Base-by-base conservation (phyloP, 371 early-diverging fungal genomes). In the Saksenaea oblongispora region DNA sequence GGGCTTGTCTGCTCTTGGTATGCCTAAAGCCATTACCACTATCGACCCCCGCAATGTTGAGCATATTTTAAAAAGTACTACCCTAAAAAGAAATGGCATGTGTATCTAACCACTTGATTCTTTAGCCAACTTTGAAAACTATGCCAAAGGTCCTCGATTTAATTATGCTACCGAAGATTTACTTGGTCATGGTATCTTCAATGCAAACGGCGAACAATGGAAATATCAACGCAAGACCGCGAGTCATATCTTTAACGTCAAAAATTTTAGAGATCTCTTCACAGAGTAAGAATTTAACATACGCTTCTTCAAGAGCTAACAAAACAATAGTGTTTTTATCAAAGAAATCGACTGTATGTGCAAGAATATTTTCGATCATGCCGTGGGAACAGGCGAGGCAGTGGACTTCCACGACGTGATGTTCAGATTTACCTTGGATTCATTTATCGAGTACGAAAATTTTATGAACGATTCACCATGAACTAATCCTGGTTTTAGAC, bases 181-280 rank as follows among this genome's bases (percentile, higher is more conserved):
- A 5, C 72, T 89, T 22, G 89, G 89, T 34, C 72, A 89, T 62
- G 89, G 89, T 24, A 90, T 90, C 66, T 89, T 90, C 70, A 79
- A 82, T 71, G 73, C 75, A 24, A 86, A 89, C 67, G 89, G 90
- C 15, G 72, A 79, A 13, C 31, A 73, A 4, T 89, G 89, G 90
- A 75, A 70, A 54, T 70, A 70, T 56, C 87, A 88, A 58, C 72
- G 89, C 24, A 90, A 89, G 69, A 78, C 82, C 0, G 84, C 86
- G 8, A 73, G 83, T 35, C 75, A 80, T 53, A 83, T 90, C 24
- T 91, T 90, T 65, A 83, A 75, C 17, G 86, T 82, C 37, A 84
- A 79, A 68, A 88, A 87, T 64, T 88, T 87, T 56, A 77, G 86
- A 15, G 80, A 86, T 11, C 75, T 78, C 34, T 81, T 89, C 56